These are phyloP conservation scores for Byssoonygena ceratinophila DNA, from an alignment of 2,329 filamentous ascomycete genomes.

Conservation along the genomic window DNA sequence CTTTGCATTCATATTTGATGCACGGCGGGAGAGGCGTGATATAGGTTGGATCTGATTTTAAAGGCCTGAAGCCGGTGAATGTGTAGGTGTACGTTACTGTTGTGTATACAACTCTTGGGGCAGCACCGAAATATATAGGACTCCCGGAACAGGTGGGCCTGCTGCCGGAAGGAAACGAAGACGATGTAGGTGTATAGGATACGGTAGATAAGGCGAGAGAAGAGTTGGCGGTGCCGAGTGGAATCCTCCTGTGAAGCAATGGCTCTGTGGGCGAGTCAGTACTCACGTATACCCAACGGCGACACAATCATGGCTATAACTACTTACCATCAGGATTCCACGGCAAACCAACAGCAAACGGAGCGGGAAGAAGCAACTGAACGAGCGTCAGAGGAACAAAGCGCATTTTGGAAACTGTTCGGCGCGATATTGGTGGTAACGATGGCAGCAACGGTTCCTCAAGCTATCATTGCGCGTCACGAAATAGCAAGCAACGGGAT, in stretches of 20 bases:
- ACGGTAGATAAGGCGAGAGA: background rate
- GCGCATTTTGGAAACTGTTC: background rate
- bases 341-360: background rate
- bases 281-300: background rate
- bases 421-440: background rate
- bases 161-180: background rate
- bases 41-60: background rate
- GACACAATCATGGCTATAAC: background rate
- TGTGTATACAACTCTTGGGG: constrained; percentile 7
- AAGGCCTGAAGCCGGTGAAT: background rate
- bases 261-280: background rate
- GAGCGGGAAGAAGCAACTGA: background rate
- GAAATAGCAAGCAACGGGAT: background rate
- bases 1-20: constrained; percentile 2
- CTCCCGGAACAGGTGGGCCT: constrained; percentile 1
- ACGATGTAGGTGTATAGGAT: background rate
- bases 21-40: constrained; percentile 14
- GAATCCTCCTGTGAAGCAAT: background rate
- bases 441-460: background rate
- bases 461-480: background rate
- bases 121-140: background rate
- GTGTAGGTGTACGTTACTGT: constrained; percentile 13
- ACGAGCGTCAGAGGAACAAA: background rate
- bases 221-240: background rate
- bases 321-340: constrained; percentile 1